Evolutionary conservation across 164 flowering plant species (phyloP).

Genomic region (Tetracentron sinense): DNA sequence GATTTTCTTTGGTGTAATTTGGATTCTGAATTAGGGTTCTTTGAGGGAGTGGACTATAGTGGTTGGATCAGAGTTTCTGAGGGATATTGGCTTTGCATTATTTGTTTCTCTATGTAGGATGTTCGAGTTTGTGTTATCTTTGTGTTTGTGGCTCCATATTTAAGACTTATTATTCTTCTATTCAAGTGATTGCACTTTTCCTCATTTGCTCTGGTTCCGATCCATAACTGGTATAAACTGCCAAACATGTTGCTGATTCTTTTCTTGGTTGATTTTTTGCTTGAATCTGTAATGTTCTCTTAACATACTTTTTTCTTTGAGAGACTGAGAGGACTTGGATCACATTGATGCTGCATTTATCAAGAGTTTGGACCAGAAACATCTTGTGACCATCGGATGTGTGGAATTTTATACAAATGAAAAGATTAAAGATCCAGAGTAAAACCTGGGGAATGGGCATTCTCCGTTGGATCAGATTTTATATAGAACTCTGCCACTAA

Average conservation of each 20-base stretch:
- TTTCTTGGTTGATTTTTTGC: constrained; percentile 2
- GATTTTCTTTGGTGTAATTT: too few relatives aligned
- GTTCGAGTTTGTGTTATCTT: too few relatives aligned
- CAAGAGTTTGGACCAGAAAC: constrained; percentile 53
- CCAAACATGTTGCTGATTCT: not conserved
- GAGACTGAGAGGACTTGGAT: constrained; percentile 63
- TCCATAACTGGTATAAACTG: not conserved
- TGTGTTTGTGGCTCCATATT: too few relatives aligned
- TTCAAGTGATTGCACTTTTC: too few relatives aligned
- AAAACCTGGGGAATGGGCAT: constrained; percentile 67
- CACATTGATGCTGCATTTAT: constrained; percentile 49
- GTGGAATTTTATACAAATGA: constrained; percentile 59
- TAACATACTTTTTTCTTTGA: constrained; percentile 6
- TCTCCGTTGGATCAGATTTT: constrained; percentile 58
- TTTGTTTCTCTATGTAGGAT: too few relatives aligned
- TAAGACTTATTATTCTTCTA: too few relatives aligned
- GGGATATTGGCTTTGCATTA: too few relatives aligned
- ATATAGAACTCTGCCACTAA: constrained; percentile 45
- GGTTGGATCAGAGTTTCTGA: too few relatives aligned
- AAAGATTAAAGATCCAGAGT: constrained; percentile 24
- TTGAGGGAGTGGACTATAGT: too few relatives aligned
- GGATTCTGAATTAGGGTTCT: too few relatives aligned
- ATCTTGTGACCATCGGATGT: constrained; percentile 57
- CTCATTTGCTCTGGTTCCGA: not conserved
- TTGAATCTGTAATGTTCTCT: not conserved